Evolutionary conservation across 306 rosid genomes (phyloP), one percentile per base, ranked within the genome.

Genomic region (Pyrus pyrifolia): DNA sequence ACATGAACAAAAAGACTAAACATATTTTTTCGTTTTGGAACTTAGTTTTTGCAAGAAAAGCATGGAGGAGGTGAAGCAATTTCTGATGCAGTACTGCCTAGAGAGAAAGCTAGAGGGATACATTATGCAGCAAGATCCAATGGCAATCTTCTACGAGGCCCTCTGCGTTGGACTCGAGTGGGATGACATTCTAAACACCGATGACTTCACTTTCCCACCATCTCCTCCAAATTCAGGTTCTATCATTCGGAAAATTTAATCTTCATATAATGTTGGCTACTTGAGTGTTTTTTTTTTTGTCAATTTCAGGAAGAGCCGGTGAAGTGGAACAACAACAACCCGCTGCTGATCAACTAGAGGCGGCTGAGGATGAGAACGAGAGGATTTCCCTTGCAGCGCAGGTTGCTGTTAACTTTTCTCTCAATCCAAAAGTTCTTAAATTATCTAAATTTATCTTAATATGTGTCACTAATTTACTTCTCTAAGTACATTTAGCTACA

Each of bases 151-250:
- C 73, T 93, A 91, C 60, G 97, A 91, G 49, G 85, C 91, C 71
- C 63, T 91, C 58, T 84, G 91, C 75, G 78, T 79, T 60, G 97
- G 98, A 63, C 7, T 91, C 49, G 90, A 85, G 23, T 86, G 90
- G 90, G 67, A 71, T 45, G 89, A 72, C 1, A 76, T 82, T 51
- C 3, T 76, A 10, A 44, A 70, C n/a, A 45, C 38, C 13, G 85
- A 85, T 13, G 86, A 79, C 45, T 40, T 60, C 22, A 6, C n/a
- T 33, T 31, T 35, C 53, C 65, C 73, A 31, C 7, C 63, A 11
- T 15, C 78, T 8, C 70, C 29, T 45, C 57, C 22, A 8, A 61
- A 68, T 51, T 75, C 65, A 61, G 53, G 79, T 49, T n/a, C 2
- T 30, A 3, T 9, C 12, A 18, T 64, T 31, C 0, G 11, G 23